Evolutionary conservation across 164 flowering plant species (phyloP), one percentile per base, ranked within the genome.

Genomic region (Hamamelis virginiana): DNA sequence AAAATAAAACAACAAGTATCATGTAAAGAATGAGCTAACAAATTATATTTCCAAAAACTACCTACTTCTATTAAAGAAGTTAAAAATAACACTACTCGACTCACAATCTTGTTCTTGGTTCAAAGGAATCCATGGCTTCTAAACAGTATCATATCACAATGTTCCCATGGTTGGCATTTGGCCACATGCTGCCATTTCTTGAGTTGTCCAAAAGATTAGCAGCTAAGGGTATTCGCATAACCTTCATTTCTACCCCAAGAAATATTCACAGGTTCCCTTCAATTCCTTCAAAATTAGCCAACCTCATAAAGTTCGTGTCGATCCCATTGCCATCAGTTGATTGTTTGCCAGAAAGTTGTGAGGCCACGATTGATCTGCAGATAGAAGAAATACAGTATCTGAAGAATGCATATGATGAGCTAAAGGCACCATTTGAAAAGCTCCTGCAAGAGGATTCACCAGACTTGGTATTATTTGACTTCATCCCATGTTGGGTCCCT

Each of bases 101-200:
- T 33, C 2, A 33, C 41, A 33, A 33, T 33, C 41, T 33, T 33
- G 41, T 33, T 33, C 41, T 33, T 33, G 41, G 41, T 33, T 33
- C 41, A 33, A 33, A 33, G 41, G 41, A 33, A 33, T 33, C 41
- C 41, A 55, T 55, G 26, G 59, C 27, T 55, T 55, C 59, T 55
- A 13, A 55, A 55, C 27, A 44, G 26, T 46, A 9, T 51, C 82
- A 80, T 41, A 74, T 80, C 0, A 72, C 72, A 18, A 59, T 82
- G 77, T 51, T 82, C 48, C 85, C 85, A 71, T 80, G 83, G 83
- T 48, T 45, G 1, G 85, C 81, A 9, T 82, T 82, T 47, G 82
- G 85, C 26, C 85, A 77, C 55, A 57, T 82, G 64, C 68, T 80
- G 11, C 80, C 83, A 5, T 80, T 65, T 59, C 62, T 71, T n/a